Evolutionary conservation across 2,329 filamentous ascomycete genomes (phyloP), one percentile per base, ranked within the genome.

Genomic region (Penicillium sp.): DNA sequence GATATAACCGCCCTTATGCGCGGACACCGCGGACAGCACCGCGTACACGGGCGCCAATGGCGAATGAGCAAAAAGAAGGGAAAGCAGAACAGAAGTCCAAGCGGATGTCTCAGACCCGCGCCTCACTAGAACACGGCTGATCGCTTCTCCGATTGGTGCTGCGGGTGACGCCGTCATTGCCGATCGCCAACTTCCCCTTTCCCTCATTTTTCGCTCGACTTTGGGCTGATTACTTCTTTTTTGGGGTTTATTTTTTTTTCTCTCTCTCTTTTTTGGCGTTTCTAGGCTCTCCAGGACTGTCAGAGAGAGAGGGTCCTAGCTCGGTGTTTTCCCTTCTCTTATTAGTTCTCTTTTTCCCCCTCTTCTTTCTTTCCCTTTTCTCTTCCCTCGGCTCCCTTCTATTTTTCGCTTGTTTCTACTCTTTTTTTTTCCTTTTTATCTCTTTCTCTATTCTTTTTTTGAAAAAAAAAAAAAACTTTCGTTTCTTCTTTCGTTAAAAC

Each of bases 171-270:
- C 65, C 62, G 66, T 64, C 65, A 62, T 66, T 67, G 70, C 67
- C 65, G 70, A 72, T 73, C 70, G 70, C 67, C 67, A 72, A 72
- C 63, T 63, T 61, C 51, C 45, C 53, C 49, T 53, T 52, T 57
- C 49, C 30, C 39, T 46, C n/a, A 48, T 41, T 39, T 41, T 23
- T 23, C 23, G 2, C n/a, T 34, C 10, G 18, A 47, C 32, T 41
- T 30, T 30, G 48, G 40, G 23, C 40, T n/a, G 39, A 43, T 50
- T 43, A 43, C 48, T 23, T 8, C 13, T n/a, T 19, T 38, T 42
- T 40, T 29, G 39, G 46, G 18, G 47, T 34, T 16, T 29, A n/a
- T 19, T 4, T 38, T 52, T 23, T 47, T 32, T 23, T 39, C 18
- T n/a, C n/a, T n/a, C n/a, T n/a, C n/a, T n/a, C n/a, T 23, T 10